phyloP scores from a whole-genome alignment of 2,329 filamentous ascomycete genomes.

The Colletotrichum sp. region DNA sequence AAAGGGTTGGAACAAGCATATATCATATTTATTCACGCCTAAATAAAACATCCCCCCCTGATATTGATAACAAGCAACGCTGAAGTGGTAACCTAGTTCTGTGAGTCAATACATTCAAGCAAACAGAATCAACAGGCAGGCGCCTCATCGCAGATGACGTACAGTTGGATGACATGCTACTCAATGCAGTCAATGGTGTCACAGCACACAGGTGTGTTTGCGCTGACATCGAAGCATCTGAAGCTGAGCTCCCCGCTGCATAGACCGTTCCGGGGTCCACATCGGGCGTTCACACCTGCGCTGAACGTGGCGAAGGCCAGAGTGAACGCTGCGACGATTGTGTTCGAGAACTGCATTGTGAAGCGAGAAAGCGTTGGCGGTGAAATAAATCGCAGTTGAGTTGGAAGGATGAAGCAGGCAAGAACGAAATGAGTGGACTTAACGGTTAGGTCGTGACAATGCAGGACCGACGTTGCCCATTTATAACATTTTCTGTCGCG shows the following conservation, averaged over 20 bases:
- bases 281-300: background rate
- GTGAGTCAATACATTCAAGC: background rate
- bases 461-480: background rate
- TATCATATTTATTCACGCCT: background rate
- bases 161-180: background rate
- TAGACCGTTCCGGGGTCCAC: background rate
- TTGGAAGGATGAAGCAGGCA: background rate
- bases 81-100: background rate
- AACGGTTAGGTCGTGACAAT: fast-evolving
- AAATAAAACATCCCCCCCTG: background rate
- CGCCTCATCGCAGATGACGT: background rate
- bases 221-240: background rate
- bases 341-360: background rate
- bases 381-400: background rate
- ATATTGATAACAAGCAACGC: background rate
- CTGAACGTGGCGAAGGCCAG: background rate
- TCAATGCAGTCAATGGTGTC: background rate
- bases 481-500: background rate
- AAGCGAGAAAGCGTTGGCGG: background rate
- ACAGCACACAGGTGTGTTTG: background rate
- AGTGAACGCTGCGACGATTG: background rate
- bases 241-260: background rate
- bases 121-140: background rate
- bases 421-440: background rate
- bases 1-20: background rate